Conservation (phyloP, 192 early-diverging fungal species). For the Gonapodya sp. region DNA sequence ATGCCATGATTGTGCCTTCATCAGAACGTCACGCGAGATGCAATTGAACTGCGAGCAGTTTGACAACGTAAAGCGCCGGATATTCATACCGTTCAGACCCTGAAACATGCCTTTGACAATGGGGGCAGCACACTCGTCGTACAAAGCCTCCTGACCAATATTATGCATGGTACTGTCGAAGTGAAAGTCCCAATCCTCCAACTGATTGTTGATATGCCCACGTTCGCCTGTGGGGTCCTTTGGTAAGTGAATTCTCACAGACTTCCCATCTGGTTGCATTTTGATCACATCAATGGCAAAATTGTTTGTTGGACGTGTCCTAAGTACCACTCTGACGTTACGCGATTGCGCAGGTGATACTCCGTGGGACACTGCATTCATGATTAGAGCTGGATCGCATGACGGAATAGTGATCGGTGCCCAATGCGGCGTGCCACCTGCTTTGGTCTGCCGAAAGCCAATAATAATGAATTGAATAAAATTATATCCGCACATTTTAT, state of each 20-base stretch:
- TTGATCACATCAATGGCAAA: constrained; percentile 41
- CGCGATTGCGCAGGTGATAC: no score
- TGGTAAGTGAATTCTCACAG: constrained; percentile 46
- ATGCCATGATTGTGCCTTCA: constrained; percentile 13
- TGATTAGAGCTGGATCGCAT: no score
- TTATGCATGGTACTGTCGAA: constrained; percentile 54
- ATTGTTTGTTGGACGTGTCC: constrained; percentile 46
- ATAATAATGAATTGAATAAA: no score
- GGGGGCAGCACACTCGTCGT: constrained; percentile 45
- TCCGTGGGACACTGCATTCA: no score
- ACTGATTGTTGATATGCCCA: constrained; percentile 58
- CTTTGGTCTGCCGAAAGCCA: no score
- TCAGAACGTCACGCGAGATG: no score
- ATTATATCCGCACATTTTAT: no score
- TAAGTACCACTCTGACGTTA: constrained; percentile 47
- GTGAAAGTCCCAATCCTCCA: constrained; percentile 53
- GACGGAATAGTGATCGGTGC: no score
- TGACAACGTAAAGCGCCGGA: background rate
- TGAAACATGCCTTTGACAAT: constrained; percentile 43
- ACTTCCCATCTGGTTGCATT: constrained; percentile 34
- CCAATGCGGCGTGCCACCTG: no score
- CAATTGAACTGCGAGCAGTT: no score
- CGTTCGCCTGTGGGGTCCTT: constrained; percentile 35
- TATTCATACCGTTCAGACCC: constrained; percentile 44
- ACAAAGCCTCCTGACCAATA: constrained; percentile 46